Evolutionary conservation across 164 flowering plant species (phyloP).

Genomic region (Piper longum): DNA sequence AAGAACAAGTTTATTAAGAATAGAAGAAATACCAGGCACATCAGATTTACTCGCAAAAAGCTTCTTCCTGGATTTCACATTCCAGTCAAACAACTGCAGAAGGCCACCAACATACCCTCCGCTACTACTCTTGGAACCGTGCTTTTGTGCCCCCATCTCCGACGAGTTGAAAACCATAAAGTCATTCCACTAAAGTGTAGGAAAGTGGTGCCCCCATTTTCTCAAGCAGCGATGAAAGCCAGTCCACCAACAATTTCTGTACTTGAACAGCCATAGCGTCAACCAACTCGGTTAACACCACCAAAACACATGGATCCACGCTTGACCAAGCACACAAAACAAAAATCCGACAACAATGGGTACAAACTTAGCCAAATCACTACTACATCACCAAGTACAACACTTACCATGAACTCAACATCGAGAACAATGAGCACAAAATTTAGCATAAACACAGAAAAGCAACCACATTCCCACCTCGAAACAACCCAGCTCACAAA

Average conservation of each 20-base stretch:
- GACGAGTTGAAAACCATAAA: background rate
- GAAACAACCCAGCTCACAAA: too few relatives aligned
- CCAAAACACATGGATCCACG: too few relatives aligned
- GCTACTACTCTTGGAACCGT: constrained; percentile 14
- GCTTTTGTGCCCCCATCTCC: constrained; percentile 9
- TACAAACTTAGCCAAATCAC: too few relatives aligned
- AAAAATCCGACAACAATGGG: too few relatives aligned
- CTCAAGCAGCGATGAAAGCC: background rate
- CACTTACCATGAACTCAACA: too few relatives aligned
- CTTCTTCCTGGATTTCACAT: constrained; percentile 75
- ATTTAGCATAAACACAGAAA: too few relatives aligned
- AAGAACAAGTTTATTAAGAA: background rate
- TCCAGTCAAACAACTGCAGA: constrained; percentile 89
- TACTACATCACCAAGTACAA: too few relatives aligned
- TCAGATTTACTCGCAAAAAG: constrained; percentile 63
- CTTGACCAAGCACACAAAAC: too few relatives aligned
- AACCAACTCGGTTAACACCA: too few relatives aligned
- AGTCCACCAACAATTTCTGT: background rate
- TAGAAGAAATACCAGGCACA: constrained; percentile 36
- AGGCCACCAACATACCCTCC: constrained; percentile 76
- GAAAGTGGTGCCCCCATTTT: background rate
- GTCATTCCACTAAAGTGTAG: background rate
- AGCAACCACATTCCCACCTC: too few relatives aligned
- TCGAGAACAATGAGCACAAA: too few relatives aligned
- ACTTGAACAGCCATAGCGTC: background rate